Evolutionary conservation across 2,329 filamentous ascomycete genomes (phyloP), one percentile per base, ranked within the genome.

Genomic region (Colletotrichum sansevieriae): DNA sequence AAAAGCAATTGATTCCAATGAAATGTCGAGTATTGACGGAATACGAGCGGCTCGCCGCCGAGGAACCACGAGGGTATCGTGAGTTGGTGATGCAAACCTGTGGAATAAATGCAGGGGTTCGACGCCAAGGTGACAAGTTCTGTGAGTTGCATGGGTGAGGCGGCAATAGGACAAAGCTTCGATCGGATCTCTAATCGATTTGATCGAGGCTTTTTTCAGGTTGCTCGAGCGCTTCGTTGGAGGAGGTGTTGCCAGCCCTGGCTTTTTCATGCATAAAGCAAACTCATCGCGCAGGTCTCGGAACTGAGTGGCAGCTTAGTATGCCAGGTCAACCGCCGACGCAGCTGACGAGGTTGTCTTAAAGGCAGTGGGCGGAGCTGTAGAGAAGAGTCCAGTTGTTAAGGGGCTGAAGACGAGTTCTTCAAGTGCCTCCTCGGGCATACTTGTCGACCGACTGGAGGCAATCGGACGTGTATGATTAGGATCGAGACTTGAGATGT

Each of bases 121-220:
- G 35, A 29, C 47, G 58, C 64, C 58, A 56, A 49, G 35, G 39
- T 15, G 33, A 29, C 61, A 58, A 43, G 54, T 44, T 25, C 52
- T 29, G 54, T 44, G 62, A 47, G 54, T 47, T 44, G 33, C 65
- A 65, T 55, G 62, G 54, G 18, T 59, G 37, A 46, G 55, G 41
- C 52, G 54, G 55, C 11, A 25, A 37, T 35, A 51, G 43, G 35
- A 65, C 66, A 59, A 68, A 68, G 66, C 66, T 18, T 59, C 43
- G 63, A 43, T 62, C 52, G 63, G 33, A 49, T 41, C 52, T 20
- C 51, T 39, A 37, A 5, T 37, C 25, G 33, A 4, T 18, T 39
- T 22, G 44, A 41, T 68, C 61, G 46, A 68, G 37, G 51, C 35
- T 56, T 64, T 64, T 47, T 41, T 15, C 1, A 35, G 35, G 35